Percentiles rank a stretch among this genome's conserved stretches.
phyloP scores from a whole-genome alignment of 1,139 yeast genomes.

The Cylindricascospora bacillispora region DNA sequence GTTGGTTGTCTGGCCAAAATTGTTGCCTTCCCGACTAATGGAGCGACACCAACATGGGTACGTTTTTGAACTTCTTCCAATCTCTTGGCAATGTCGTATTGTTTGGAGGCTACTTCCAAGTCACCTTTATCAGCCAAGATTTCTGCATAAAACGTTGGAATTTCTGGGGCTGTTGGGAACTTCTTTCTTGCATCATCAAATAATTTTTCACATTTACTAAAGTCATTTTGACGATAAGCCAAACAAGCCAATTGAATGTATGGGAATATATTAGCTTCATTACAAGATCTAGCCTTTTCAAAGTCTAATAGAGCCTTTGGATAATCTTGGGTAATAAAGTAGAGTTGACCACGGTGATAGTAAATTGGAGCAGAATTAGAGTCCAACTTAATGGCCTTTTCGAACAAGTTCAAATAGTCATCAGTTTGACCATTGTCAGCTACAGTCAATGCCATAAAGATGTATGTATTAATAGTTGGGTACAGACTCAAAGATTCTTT shows the following conservation, averaged over 20 bases:
- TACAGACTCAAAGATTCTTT: slow-evolving; percentile 48
- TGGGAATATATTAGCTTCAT: slow-evolving; percentile 66
- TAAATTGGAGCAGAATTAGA: slow-evolving; percentile 66
- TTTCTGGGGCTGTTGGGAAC: slow-evolving; percentile 79
- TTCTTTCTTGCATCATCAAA: slow-evolving; percentile 61
- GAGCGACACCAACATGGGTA: slow-evolving; percentile 68
- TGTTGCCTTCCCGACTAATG: slow-evolving; percentile 77
- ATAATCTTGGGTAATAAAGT: slow-evolving; percentile 65
- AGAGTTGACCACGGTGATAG: slow-evolving; percentile 88
- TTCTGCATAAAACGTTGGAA: slow-evolving; percentile 90
- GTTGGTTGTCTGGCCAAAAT: slow-evolving; percentile 41
- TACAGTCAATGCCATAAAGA: slow-evolving; percentile 66
- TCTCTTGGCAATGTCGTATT: slow-evolving; percentile 74
- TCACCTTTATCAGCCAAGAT: slow-evolving; percentile 73
- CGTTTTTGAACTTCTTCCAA: slow-evolving; percentile 41
- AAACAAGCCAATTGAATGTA: slow-evolving; percentile 87
- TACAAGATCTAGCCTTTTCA: slow-evolving; percentile 56
- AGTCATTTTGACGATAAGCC: slow-evolving; percentile 64
- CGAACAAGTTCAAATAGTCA: slow-evolving; percentile 39
- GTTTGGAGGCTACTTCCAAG: slow-evolving; percentile 55
- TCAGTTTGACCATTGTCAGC: slow-evolving; percentile 70
- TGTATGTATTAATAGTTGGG: slow-evolving; percentile 72
- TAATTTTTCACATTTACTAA: slow-evolving; percentile 44
- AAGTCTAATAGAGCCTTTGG: slow-evolving; percentile 61
- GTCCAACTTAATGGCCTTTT: slow-evolving; percentile 54